Conservation (phyloP, 441 rosid genomes). For the Mallotus repandus region DNA sequence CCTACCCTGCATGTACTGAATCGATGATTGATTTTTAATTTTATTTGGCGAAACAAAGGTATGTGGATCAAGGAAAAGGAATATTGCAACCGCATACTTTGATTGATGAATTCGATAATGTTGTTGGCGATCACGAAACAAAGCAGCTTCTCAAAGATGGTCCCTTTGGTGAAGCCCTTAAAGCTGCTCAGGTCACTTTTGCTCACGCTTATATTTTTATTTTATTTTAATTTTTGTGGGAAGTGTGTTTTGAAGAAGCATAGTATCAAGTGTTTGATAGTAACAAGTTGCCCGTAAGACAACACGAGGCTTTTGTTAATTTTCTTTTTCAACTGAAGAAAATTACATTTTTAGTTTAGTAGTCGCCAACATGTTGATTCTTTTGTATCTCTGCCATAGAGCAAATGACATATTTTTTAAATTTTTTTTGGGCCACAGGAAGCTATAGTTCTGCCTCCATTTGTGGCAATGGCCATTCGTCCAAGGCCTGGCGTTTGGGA, state of each 20-base stretch:
- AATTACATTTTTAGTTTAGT: too few species aligned
- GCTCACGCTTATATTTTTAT: too few species aligned
- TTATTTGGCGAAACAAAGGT: conserved; percentile 41
- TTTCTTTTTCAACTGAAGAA: too few species aligned
- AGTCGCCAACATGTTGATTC: background rate
- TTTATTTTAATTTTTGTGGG: too few species aligned
- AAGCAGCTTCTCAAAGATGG: conserved; percentile 47
- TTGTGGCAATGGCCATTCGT: conserved; percentile 82
- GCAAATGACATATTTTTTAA: background rate
- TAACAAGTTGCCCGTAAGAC: too few species aligned
- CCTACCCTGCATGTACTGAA: too few species aligned
- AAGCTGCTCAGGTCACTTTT: conserved; percentile 56
- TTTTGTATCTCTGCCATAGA: background rate
- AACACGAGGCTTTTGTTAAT: too few species aligned
- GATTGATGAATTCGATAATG: conserved; percentile 75
- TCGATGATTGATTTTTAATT: too few species aligned
- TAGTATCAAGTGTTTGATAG: too few species aligned
- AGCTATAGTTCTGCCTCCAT: conserved; percentile 89
- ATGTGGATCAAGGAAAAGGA: conserved; percentile 91
- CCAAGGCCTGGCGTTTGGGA: conserved; percentile 99
- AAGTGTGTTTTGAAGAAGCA: too few species aligned
- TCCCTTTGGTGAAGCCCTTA: conserved; percentile 75
- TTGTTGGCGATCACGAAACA: conserved; percentile 52
- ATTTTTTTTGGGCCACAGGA: conserved; percentile 45
- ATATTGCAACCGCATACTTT: conserved; percentile 83